A percentile compares a stretch with the other conserved stretches of the same genome.
Evolutionary conservation across 768 basidiomycete genomes (phyloP).

Genomic region (Lanmaoa rubissima): DNA sequence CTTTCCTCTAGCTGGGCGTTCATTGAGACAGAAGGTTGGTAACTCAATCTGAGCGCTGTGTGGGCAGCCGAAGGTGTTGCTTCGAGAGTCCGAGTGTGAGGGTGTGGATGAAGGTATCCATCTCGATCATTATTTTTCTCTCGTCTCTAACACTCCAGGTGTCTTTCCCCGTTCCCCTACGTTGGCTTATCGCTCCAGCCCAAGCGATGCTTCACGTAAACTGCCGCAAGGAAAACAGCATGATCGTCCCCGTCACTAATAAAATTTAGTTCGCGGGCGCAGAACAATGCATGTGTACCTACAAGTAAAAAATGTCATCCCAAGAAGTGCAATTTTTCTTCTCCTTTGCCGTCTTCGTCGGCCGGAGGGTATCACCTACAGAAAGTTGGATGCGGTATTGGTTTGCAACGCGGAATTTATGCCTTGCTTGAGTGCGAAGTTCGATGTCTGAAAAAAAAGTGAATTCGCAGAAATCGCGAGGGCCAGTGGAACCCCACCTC

Average conservation of each 20-base stretch:
- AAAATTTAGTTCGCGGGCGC: not conserved
- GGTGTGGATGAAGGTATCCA: slow-evolving; percentile 27
- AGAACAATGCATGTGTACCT: not conserved
- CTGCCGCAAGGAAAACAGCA: not conserved
- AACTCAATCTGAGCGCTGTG: slow-evolving; percentile 54
- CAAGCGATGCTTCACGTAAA: not conserved
- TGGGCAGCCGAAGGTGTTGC: not conserved
- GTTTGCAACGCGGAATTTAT: not conserved
- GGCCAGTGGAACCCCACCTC: no score
- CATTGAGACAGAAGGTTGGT: slow-evolving; percentile 76
- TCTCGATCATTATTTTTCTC: not conserved
- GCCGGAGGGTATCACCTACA: not conserved
- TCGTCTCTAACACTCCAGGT: not conserved
- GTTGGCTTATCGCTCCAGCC: not conserved
- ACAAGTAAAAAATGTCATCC: not conserved
- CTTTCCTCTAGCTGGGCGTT: slow-evolving; percentile 75
- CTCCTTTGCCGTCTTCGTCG: not conserved
- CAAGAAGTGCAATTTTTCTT: not conserved
- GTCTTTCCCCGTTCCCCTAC: no score
- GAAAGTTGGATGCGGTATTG: not conserved
- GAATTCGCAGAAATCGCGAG: no score
- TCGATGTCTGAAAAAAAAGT: not conserved
- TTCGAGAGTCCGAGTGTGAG: not conserved
- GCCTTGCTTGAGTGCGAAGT: not conserved
- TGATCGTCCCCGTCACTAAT: not conserved